Percentiles rank a stretch among this genome's conserved stretches.
Conservation (phyloP, 352 stramenopile species). For the Pythium brassicae region DNA sequence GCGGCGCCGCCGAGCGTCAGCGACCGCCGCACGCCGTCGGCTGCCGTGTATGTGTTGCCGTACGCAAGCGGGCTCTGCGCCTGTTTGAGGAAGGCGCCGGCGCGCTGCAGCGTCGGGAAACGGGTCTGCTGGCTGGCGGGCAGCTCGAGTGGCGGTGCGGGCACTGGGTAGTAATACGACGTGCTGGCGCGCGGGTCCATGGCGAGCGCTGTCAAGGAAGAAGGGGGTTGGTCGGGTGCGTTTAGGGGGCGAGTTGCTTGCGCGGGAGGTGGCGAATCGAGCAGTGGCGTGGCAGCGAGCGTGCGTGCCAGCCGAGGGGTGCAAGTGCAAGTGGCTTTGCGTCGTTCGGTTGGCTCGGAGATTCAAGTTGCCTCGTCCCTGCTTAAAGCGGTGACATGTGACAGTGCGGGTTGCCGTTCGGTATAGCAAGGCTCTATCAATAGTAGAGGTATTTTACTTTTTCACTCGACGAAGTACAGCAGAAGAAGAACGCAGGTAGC, state of each 20-base stretch:
- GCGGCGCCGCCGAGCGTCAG: background rate
- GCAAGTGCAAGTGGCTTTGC: background rate
- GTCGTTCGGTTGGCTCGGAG: no score
- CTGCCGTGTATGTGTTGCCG: background rate
- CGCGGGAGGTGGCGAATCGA: slow-evolving; percentile 6
- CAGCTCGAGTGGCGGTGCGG: slow-evolving; percentile 12
- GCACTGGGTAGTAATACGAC: slow-evolving; percentile 8
- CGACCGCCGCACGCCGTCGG: background rate
- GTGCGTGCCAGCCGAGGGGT: background rate
- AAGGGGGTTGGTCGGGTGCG: background rate
- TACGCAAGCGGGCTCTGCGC: slow-evolving; percentile 7
- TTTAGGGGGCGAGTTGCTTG: background rate
- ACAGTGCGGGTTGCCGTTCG: no score
- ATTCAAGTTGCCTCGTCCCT: no score
- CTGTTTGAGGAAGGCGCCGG: slow-evolving; percentile 17
- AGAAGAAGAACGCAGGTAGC: no score
- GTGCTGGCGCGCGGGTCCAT: slow-evolving; percentile 4
- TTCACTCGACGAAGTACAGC: no score
- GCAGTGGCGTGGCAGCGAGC: slow-evolving; percentile 4
- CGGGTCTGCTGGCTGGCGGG: slow-evolving; percentile 4
- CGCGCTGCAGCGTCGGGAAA: slow-evolving; percentile 15
- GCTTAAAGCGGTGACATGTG: no score
- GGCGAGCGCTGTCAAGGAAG: background rate
- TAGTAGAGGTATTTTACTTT: no score
- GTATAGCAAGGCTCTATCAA: no score